phyloP scores from a whole-genome alignment of 495 filamentous ascomycete species.

The Annulohypoxylon maeteangense region DNA sequence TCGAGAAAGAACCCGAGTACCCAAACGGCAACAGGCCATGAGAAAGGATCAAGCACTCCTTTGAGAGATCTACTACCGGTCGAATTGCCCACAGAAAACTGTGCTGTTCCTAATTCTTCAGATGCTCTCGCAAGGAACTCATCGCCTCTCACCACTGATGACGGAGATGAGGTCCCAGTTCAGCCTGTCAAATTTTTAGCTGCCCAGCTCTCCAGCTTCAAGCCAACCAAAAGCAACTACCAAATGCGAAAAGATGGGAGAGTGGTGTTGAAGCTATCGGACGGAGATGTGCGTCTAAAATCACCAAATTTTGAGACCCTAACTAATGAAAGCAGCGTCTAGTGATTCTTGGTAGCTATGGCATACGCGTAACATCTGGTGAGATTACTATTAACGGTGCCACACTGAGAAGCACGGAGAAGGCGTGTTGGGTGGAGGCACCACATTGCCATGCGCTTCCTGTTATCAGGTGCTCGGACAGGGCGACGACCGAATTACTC shows the following conservation, averaged over 20 bases:
- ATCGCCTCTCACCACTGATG: slow-evolving; percentile 30
- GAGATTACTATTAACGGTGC: slow-evolving; percentile 75
- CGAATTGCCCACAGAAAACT: neutral
- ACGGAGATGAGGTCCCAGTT: slow-evolving; percentile 35
- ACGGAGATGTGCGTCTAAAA: slow-evolving; percentile 57
- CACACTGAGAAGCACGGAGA: slow-evolving; percentile 64
- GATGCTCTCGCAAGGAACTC: slow-evolving; percentile 21
- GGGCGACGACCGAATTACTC: slow-evolving; percentile 61
- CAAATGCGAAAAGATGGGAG: slow-evolving; percentile 51
- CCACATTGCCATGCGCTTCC: slow-evolving; percentile 82
- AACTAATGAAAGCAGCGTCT: slow-evolving; percentile 61
- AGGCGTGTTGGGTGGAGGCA: slow-evolving; percentile 71
- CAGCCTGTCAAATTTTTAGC: slow-evolving; percentile 21
- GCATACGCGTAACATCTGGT: slow-evolving; percentile 68
- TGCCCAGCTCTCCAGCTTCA: slow-evolving; percentile 57
- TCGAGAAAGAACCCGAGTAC: slow-evolving; percentile 6
- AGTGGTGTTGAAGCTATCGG: slow-evolving; percentile 49
- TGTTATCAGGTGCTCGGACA: slow-evolving; percentile 68
- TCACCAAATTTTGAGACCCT: neutral
- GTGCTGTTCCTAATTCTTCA: neutral
- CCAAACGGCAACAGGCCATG: slow-evolving; percentile 22
- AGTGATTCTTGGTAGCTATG: slow-evolving; percentile 77
- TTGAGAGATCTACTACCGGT: neutral
- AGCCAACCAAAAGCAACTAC: slow-evolving; percentile 56
- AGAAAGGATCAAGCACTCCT: slow-evolving; percentile 3